Base-by-base conservation (phyloP, 176 grass and related monocot genomes). In the Oryza australiensis region DNA sequence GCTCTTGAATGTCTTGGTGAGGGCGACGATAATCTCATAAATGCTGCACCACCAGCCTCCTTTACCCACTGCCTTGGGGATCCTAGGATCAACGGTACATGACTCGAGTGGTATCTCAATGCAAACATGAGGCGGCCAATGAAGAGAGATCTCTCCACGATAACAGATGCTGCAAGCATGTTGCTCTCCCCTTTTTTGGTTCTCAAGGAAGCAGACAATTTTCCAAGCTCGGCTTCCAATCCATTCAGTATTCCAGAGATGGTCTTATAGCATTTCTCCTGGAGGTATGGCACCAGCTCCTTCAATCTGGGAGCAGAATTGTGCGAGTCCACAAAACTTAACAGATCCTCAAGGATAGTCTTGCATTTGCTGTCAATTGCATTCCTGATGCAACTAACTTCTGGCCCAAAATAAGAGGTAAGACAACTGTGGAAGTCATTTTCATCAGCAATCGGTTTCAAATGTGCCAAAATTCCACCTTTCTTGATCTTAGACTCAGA, bases 321-420 rank as follows among this genome's bases (percentile, higher is more conserved):
- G 66, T 92, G 89, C 45, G 97, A 99, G 81, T 96, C 97, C 64
- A 99, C 90, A 85, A 95, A 99, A 65, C 87, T 85, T 68, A 99
- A 83, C 48, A 95, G 80, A 80, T 99, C 96, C 64, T 99, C 96
- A 48, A 99, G 86, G 87, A 95, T 99, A 75, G 55, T 84, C 74
- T 88, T 88, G 80, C 96, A 99, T 94, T 99, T 99, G 73, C 76
- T 92, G 59, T 99, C 96, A 73, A 94, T 77, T 87, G 87, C 93
- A 91, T 87, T 83, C 85, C 87, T 94, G 62, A 99, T 93, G 67
- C 84, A 67, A 55, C 83, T 99, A 86, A 95, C 96, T 86, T 94
- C 91, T 45, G 85, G 73, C 22, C 93, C 89, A 77, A 99, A 91
- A 85, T 99, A 99, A 2, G 77, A 89, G 57, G 72, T 83, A 40